Evolutionary conservation across 2,329 filamentous ascomycete species (phyloP).

Genomic region (Trichoderma atroviride): DNA sequence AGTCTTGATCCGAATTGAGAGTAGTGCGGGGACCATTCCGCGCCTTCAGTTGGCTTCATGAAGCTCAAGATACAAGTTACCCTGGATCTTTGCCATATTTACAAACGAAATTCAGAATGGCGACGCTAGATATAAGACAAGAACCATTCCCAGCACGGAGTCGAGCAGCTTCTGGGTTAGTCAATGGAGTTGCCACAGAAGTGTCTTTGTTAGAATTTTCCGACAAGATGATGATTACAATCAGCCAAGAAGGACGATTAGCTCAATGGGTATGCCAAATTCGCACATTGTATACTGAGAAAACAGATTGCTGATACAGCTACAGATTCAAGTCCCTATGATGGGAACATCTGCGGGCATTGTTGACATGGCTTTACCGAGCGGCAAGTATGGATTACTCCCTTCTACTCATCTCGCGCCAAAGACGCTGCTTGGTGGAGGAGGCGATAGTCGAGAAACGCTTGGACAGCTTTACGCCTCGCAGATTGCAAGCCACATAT

Average conservation of each 20-base stretch:
- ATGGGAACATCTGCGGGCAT: conserved; percentile 65
- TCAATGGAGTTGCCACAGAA: conserved; percentile 72
- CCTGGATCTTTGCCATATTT: conserved; percentile 5
- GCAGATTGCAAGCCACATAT: conserved; percentile 81
- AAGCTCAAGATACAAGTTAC: conserved; percentile 12
- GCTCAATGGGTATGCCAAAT: conserved; percentile 83
- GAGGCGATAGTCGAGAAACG: conserved; percentile 76
- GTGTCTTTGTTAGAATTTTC: conserved; percentile 74
- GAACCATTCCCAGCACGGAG: conserved; percentile 71
- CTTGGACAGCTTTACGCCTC: conserved; percentile 86
- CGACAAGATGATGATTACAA: conserved; percentile 88
- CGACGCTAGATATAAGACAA: conserved; percentile 44
- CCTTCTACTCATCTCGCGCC: conserved; percentile 83
- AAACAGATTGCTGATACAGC: not conserved
- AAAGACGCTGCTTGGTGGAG: conserved; percentile 82
- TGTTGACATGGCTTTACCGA: conserved; percentile 62
- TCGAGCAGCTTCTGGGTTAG: conserved; percentile 59
- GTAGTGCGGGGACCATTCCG: conserved; percentile 41
- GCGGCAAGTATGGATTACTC: conserved; percentile 54
- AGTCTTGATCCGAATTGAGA: conserved; percentile 35
- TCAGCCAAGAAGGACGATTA: conserved; percentile 81
- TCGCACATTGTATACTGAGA: not conserved
- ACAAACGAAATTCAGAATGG: conserved; percentile 39
- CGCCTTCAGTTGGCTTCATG: not conserved
- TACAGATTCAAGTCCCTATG: conserved; percentile 76